Percentiles rank a stretch among this genome's conserved stretches.
These are phyloP conservation scores for Ascochyta rabiei DNA, from an alignment of 2,329 filamentous ascomycete species.

Conservation along the genomic window DNA sequence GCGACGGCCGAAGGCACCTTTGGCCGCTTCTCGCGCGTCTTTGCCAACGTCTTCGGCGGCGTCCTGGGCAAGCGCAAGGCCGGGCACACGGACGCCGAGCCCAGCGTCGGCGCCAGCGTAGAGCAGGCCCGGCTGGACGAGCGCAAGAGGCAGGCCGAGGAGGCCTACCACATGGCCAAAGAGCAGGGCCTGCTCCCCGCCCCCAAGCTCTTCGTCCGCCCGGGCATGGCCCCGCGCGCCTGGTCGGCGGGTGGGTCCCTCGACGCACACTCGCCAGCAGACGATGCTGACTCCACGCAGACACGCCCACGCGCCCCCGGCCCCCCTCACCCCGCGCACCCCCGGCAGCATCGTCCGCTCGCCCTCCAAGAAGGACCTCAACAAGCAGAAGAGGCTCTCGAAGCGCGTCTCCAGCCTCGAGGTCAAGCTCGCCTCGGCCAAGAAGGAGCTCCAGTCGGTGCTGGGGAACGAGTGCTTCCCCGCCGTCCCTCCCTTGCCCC, in stretches of 20 bases:
- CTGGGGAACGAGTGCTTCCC: conserved; percentile 50
- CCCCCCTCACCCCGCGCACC: conserved; percentile 24
- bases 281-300: not conserved
- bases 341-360: conserved; percentile 51
- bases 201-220: conserved; percentile 41
- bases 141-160: conserved; percentile 38
- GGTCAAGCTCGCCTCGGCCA: conserved; percentile 61
- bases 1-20: conserved; percentile 31
- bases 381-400: conserved; percentile 62
- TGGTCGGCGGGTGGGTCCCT: conserved; percentile 10
- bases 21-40: conserved; percentile 37
- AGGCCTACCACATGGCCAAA: conserved; percentile 42
- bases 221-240: conserved; percentile 19
- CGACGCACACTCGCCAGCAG: not conserved
- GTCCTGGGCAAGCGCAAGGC: conserved; percentile 43
- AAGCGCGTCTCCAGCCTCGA: conserved; percentile 68
- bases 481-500: conserved; percentile 45
- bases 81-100: conserved; percentile 28
- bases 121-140: conserved; percentile 29
- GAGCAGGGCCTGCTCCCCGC: conserved; percentile 41
- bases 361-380: conserved; percentile 62
- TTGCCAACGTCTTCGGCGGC: conserved; percentile 32
- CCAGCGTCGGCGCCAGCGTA: conserved; percentile 12
- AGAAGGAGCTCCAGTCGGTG: conserved; percentile 59
- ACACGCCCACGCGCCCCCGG: not conserved